phyloP scores from a whole-genome alignment of 2,329 filamentous ascomycete species.

The Fusarium pseudonygamai region DNA sequence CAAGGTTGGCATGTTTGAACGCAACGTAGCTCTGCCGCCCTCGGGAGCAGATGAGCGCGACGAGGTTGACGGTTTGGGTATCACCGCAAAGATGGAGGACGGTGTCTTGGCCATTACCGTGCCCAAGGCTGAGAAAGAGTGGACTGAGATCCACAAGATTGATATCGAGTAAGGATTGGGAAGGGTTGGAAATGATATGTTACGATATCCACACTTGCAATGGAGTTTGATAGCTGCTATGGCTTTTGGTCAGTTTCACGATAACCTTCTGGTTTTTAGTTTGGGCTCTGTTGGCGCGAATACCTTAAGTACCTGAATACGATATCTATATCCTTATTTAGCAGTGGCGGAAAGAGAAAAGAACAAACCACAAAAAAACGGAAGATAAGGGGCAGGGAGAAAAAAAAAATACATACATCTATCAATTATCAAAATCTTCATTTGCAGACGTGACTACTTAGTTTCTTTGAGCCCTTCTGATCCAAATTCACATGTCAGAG shows the following conservation, averaged over 20 bases:
- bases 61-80: constrained; percentile 71
- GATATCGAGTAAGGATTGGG: constrained; percentile 60
- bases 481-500: neutral
- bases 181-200: neutral
- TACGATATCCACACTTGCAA: constrained; percentile 20
- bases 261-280: neutral
- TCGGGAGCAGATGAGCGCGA: constrained; percentile 57
- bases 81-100: constrained; percentile 81
- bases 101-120: constrained; percentile 81
- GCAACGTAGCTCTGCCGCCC: constrained; percentile 70
- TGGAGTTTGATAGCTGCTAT: constrained; percentile 23
- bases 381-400: neutral
- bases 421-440: neutral
- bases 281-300: neutral
- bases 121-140: constrained; percentile 74
- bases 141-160: constrained; percentile 70
- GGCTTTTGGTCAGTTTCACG: neutral
- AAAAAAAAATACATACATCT: neutral
- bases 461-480: neutral
- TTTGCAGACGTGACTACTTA: neutral
- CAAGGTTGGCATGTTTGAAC: constrained; percentile 78
- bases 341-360: neutral
- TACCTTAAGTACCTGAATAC: neutral
- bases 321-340: neutral
- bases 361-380: neutral